phyloP scores from a whole-genome alignment of 2,329 filamentous ascomycete species.

The Alternaria sp. region DNA sequence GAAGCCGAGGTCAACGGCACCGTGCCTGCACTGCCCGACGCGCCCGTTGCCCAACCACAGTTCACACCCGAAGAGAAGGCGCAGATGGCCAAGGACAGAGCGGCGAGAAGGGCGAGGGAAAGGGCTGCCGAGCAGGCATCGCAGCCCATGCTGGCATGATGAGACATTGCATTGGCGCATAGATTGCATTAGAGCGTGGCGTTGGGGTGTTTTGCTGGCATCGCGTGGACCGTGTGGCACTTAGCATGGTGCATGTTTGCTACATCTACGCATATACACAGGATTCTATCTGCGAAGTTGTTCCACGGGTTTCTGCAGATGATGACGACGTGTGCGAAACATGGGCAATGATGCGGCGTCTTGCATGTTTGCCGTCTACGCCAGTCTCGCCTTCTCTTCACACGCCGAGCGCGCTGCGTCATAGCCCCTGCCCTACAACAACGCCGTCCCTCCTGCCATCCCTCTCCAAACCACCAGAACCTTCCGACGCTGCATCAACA shows the following conservation, averaged over 20 bases:
- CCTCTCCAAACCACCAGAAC: not conserved
- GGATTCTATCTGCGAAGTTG: not conserved
- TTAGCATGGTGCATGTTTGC: conserved; percentile 6
- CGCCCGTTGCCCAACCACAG: conserved; percentile 44
- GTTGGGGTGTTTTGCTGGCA: conserved; percentile 30
- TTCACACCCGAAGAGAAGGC: conserved; percentile 38
- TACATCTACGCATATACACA: not conserved
- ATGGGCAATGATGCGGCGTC: conserved; percentile 6
- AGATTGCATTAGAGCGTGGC: conserved; percentile 44
- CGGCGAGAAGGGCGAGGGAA: conserved; percentile 41
- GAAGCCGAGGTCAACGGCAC: conserved; percentile 66
- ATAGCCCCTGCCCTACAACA: not conserved
- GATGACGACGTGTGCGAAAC: conserved; percentile 27
- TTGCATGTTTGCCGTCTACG: conserved; percentile 10
- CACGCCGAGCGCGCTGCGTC: not conserved
- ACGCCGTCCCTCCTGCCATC: not conserved
- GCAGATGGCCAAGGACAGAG: conserved; percentile 40
- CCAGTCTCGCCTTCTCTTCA: conserved; percentile 4
- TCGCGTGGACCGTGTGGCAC: not conserved
- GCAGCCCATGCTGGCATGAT: conserved; percentile 48
- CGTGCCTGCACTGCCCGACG: conserved; percentile 45
- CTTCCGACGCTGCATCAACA: conserved; percentile 1
- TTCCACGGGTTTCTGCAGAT: not conserved
- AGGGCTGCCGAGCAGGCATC: conserved; percentile 39
- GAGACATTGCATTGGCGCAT: conserved; percentile 9